A percentile compares a stretch with the other conserved stretches of the same genome.
phyloP scores from a whole-genome alignment of 2,329 filamentous ascomycete genomes.

The Pestalotiopsis sp. region DNA sequence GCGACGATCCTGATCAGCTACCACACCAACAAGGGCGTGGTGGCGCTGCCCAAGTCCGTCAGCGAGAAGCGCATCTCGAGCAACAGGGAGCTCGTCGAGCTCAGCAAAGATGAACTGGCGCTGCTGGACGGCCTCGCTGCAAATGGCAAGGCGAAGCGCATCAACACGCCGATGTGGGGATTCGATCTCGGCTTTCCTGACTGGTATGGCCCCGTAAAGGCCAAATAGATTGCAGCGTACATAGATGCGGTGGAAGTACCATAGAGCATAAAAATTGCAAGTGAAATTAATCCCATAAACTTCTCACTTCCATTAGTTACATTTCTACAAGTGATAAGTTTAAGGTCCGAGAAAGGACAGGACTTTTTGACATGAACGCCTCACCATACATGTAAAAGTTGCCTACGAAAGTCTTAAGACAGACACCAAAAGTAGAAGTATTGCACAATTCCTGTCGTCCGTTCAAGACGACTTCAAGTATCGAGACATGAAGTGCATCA shows the following conservation, averaged over 20 bases:
- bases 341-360: too few species aligned
- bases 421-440: too few species aligned
- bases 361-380: too few species aligned
- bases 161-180: conserved; percentile 9
- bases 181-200: conserved; percentile 8
- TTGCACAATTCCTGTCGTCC: too few species aligned
- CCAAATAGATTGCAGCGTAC: not conserved
- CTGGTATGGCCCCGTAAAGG: conserved; percentile 1
- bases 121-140: conserved; percentile 3
- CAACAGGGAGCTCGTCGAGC: conserved; percentile 36
- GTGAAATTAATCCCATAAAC: not conserved
- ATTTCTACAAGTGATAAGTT: too few species aligned
- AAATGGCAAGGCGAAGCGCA: conserved; percentile 6
- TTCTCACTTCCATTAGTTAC: not conserved
- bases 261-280: not conserved
- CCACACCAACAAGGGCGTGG: conserved; percentile 51
- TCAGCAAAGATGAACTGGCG: not conserved
- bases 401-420: too few species aligned
- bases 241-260: not conserved
- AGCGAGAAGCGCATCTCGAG: conserved; percentile 52
- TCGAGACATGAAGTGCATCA: too few species aligned
- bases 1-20: conserved; percentile 56
- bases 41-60: conserved; percentile 58
- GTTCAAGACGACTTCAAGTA: too few species aligned
- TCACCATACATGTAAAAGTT: too few species aligned